Base-by-base conservation (phyloP, 495 filamentous ascomycete genomes). In the Cetradonia linearis region DNA sequence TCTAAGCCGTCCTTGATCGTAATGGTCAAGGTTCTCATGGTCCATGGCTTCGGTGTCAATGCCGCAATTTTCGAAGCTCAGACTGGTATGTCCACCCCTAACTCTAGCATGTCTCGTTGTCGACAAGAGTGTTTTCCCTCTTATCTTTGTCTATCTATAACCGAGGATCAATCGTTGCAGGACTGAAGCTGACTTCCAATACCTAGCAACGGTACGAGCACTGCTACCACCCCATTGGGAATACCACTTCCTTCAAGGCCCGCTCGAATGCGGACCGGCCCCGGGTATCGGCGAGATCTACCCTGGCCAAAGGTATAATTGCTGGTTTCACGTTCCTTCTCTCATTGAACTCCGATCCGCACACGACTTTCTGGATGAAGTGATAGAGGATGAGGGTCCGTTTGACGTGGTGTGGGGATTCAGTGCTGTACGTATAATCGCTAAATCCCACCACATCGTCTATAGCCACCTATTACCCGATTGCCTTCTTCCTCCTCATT, bases 1-100 rank as follows among this genome's bases (percentile, higher is more conserved):
- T 20, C 18, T 7, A 42, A 8, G 9, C 7, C 37, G 9, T 20
- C 27, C 18, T 53, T 53, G 20, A 53, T 34, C 23, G 23, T 18
- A 16, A 53, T 53, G 49, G 49, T 53, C 49, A 53, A 53, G 49
- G 31, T 53, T 28, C 49, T 53, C 6, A 53, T 53, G 49, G 49
- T 53, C 23, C 49, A 53, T 10, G 49, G 49, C 31, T 53, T 53
- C 23, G 49, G 49, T 11, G 49, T 53, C 23, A 53, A 53, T 53
- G 49, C 49, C 23, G 23, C 6, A 9, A 53, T 53, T 28, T 53
- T 53, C 25, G 49, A 53, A 53, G 49, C 49, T 53, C 49, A 53
- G 31, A 53, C 49, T 7, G 49, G 49, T 53, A 53, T 3, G 49
- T 20, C 38, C 2, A 0, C 6, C 1, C 38, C 18, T n/a, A 42